Evolutionary conservation across 2,329 filamentous ascomycete genomes (phyloP), one percentile per base, ranked within the genome.

Genomic region (Scedosporium minutisporum): DNA sequence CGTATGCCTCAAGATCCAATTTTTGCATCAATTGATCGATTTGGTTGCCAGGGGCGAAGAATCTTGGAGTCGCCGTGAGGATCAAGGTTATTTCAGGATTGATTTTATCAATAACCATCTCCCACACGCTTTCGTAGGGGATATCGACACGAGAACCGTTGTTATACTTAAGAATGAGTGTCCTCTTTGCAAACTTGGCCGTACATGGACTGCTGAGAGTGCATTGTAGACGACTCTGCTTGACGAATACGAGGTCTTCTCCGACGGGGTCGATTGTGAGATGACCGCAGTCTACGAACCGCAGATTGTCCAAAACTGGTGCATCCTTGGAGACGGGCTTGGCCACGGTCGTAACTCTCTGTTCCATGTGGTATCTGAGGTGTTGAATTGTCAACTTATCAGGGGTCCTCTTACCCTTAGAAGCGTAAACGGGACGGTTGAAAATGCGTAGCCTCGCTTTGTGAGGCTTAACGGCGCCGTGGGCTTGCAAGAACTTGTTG

Each of bases 61-160:
- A 79, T 1, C 75, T 75, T 0, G 83, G 83, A 1, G 82, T 76
- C 33, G 80, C 77, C 21, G 68, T 74, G 7, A 87, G 76, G 0
- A 83, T 80, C 2, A 87, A 66, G 0, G 78, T 80, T 16, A 85
- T 68, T 0, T 75, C 72, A 64, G 72, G 62, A 65, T 74, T 59
- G 21, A 68, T 41, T 38, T 70, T 69, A 71, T 71, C 69, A 2
- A 83, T 71, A 7, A 80, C 67, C 59, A 61, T 57, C 46, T 82
- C 77, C 29, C 79, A 65, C 38, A 84, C 77, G 1, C 74, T 80
- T 21, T 76, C 74, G 44, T 81, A 79, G 0, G 78, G 73, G 14
- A 86, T 78, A 58, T 83, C 77, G 41, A 85, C 71, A 3, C 75
- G 64, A 0, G 65, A 65, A 0, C 65, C 66, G 4, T 62, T 60